A percentile compares a stretch with the other conserved stretches of the same genome.
Conservation (phyloP, 495 filamentous ascomycete genomes). For the Penicillium longicatenatum region DNA sequence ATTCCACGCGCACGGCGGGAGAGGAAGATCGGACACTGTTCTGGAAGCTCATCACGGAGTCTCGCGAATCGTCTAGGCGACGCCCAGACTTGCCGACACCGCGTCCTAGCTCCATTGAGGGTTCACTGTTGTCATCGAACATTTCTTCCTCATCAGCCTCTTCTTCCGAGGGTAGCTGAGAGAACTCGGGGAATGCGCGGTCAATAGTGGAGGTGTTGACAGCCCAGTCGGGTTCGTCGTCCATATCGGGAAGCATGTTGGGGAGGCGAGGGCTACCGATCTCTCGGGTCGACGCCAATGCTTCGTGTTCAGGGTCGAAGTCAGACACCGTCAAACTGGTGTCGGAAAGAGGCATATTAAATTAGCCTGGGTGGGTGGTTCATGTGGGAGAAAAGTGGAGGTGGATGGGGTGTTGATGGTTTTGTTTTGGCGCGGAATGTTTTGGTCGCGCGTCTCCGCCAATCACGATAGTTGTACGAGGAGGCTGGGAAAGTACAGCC, state of each 20-base stretch:
- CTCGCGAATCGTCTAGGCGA: constrained; percentile 45
- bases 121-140: constrained; percentile 33
- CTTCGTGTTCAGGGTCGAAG: constrained; percentile 56
- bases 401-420: constrained; percentile 1
- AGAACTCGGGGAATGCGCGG: constrained; percentile 64
- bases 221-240: constrained; percentile 44
- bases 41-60: constrained; percentile 49
- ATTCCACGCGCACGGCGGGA: constrained; percentile 48
- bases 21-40: constrained; percentile 52
- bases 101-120: constrained; percentile 50
- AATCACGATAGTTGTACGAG: constrained; percentile 4
- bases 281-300: constrained; percentile 50
- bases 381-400: constrained; percentile 5
- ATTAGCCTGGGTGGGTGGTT: background rate
- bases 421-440: constrained; percentile 15
- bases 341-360: constrained; percentile 42
- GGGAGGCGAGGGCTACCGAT: constrained; percentile 45
- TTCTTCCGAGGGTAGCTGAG: constrained; percentile 45
- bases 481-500: constrained; percentile 3
- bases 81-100: constrained; percentile 38
- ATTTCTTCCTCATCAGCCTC: constrained; percentile 30
- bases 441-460: constrained; percentile 14
- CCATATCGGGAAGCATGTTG: constrained; percentile 23
- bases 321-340: constrained; percentile 43
- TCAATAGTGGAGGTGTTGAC: constrained; percentile 66